These are phyloP conservation scores for Diaporthe sp. DNA, from an alignment of 2,329 filamentous ascomycete species.

Conservation along the genomic window DNA sequence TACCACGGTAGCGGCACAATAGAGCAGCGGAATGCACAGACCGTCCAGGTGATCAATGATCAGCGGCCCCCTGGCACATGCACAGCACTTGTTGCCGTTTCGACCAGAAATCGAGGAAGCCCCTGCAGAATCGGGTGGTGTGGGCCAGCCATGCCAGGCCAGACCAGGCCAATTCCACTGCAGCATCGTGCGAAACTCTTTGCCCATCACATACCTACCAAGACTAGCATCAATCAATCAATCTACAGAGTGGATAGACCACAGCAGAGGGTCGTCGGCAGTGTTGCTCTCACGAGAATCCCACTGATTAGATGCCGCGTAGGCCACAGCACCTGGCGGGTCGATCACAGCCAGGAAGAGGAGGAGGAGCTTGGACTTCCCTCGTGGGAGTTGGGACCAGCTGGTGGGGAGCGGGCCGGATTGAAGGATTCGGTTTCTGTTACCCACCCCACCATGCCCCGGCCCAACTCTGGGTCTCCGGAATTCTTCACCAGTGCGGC, in stretches of 20 bases:
- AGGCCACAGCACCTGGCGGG: background rate
- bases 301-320: background rate
- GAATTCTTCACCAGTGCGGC: conserved; percentile 30
- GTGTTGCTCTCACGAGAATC: background rate
- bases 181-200: conserved; percentile 3
- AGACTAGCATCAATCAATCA: background rate
- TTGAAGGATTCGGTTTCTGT: conserved; percentile 30
- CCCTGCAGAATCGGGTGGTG: conserved; percentile 19
- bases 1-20: conserved; percentile 22
- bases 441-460: background rate
- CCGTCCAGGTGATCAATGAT: conserved; percentile 31
- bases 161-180: conserved; percentile 17
- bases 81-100: conserved; percentile 22
- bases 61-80: conserved; percentile 23
- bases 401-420: conserved; percentile 30
- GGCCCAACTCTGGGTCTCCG: conserved; percentile 19
- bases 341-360: background rate
- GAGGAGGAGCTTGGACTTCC: conserved; percentile 18
- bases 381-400: conserved; percentile 10
- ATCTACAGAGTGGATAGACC: background rate
- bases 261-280: background rate
- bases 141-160: conserved; percentile 19
- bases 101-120: conserved; percentile 23
- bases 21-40: conserved; percentile 32
- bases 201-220: background rate